Conservation (phyloP, 441 rosid genomes). For the Gossypium aridum region DNA sequence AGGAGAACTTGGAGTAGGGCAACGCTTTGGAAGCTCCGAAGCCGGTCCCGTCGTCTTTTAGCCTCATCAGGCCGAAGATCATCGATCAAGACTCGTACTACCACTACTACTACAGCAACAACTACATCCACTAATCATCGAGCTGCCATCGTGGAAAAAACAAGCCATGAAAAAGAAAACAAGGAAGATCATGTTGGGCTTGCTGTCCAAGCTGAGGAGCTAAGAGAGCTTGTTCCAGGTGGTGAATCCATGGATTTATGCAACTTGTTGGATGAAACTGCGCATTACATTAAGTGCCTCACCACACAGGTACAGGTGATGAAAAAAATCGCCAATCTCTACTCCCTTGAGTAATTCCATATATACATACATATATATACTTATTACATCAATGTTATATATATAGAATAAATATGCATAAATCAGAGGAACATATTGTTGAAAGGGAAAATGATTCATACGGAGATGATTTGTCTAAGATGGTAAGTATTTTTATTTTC, state of each 20-base stretch:
- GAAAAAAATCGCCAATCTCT: constrained; percentile 34
- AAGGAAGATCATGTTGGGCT: neutral
- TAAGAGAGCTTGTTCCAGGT: constrained; percentile 47
- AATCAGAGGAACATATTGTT: neutral
- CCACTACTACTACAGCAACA: neutral
- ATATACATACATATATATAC: neutral
- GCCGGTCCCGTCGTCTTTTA: neutral
- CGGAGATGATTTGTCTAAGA: neutral
- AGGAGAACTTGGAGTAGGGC: constrained; percentile 55
- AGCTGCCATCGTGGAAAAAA: neutral
- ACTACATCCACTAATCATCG: neutral
- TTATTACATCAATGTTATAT: neutral
- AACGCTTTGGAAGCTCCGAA: constrained; percentile 27
- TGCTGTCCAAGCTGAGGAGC: constrained; percentile 15
- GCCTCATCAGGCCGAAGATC: constrained; percentile 7
- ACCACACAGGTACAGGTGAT: constrained; percentile 47
- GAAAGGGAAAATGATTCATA: neutral
- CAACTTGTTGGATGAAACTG: constrained; percentile 46
- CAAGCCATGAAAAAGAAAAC: neutral
- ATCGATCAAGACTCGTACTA: neutral
- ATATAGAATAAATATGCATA: neutral
- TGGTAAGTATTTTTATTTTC: constrained; percentile 4
- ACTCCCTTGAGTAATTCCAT: constrained; percentile 20
- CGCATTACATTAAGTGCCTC: constrained; percentile 47
- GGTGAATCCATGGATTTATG: constrained; percentile 40